Evolutionary conservation across 2,329 filamentous ascomycete genomes (phyloP), one percentile per base, ranked within the genome.

Genomic region (Torrubiellomyces zombiae): DNA sequence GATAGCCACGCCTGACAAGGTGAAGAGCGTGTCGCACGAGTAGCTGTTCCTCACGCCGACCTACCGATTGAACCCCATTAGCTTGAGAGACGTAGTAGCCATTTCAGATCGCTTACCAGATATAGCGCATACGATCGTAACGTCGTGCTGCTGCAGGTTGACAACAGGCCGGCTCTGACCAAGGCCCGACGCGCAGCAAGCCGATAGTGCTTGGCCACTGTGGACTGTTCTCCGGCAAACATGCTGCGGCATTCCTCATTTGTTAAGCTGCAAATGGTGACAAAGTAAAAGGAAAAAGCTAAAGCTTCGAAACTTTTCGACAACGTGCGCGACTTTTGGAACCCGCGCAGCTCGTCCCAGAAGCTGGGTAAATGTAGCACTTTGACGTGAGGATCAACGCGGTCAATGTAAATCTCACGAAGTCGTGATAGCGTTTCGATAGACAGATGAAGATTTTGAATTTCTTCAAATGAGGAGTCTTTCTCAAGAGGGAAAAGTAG

Each of bases 221-320:
- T 31, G 3, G 29, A 34, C 17, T 44, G 46, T n/a, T 42, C 31
- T 23, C 39, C 38, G 5, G 42, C 40, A 2, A 55, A 37, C n/a
- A 37, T 30, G 5, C 23, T 23, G 8, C 34, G 15, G 21, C 51
- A 54, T 2, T 35, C 32, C 6, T 34, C 30, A 2, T 46, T 25
- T 2, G 34, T 26, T 5, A 53, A 18, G 18, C 43, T 48, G 3
- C 44, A 46, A 2, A 49, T 35, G 5, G 50, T 43, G 0, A 42
- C 44, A 25, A 51, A 47, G 32, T 53, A 55, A 18, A 56, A 46
- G 14, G 48, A 40, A 28, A 55, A 55, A 26, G 46, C 39, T 4
- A 54, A 34, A 4, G 50, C 45, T 14, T 51, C 47, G 0, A 34
- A 27, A n/a, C 25, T 55, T 34, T 62, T 69, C 4, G 27, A 38